Conservation (phyloP, 2,329 filamentous ascomycete genomes). For the Neofusicoccum laricinum region DNA sequence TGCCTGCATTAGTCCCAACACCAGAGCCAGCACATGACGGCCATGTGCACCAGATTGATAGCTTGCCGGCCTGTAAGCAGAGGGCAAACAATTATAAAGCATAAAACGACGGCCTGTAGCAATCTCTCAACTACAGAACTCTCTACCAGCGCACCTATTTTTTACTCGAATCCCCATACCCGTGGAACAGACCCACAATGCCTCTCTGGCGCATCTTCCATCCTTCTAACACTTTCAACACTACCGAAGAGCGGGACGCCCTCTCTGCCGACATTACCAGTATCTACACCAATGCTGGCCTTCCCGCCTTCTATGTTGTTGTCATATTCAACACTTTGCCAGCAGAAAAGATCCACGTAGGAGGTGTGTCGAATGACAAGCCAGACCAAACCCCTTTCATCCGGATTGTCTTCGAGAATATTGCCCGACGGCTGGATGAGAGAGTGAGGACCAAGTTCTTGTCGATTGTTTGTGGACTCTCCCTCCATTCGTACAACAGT, state of each 20-base stretch:
- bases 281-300: conserved; percentile 35
- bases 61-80: no score
- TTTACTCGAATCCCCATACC: background rate
- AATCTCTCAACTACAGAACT: background rate
- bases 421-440: conserved; percentile 17
- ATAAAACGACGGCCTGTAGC: background rate
- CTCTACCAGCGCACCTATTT: no score
- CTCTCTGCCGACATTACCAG: conserved; percentile 39
- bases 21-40: no score
- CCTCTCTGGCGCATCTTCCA: conserved; percentile 46
- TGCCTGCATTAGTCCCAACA: background rate
- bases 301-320: conserved; percentile 47
- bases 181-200: conserved; percentile 27
- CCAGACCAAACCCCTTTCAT: background rate
- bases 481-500: no score
- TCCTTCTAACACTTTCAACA: conserved; percentile 23
- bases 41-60: no score
- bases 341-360: conserved; percentile 28
- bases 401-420: background rate
- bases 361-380: conserved; percentile 22
- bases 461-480: background rate
- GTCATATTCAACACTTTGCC: conserved; percentile 38
- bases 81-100: background rate
- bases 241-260: conserved; percentile 13
- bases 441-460: background rate